Base-by-base conservation (phyloP, 2,329 filamentous ascomycete genomes). In the Pyrenochaeta sp. region DNA sequence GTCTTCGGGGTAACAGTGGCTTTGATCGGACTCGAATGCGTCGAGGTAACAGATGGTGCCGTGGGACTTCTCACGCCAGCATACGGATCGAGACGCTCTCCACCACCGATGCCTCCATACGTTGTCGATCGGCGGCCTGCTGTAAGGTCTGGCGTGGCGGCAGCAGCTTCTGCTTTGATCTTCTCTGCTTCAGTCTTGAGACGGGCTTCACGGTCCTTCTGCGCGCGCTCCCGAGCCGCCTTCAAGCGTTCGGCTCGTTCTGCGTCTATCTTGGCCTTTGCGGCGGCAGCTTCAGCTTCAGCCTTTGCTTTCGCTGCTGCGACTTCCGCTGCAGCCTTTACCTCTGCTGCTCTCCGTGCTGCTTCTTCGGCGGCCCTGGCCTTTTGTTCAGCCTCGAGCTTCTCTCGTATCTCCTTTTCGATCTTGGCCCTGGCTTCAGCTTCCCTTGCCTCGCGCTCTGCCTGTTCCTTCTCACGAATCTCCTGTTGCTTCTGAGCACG, bases 71-170 rank as follows among this genome's bases (percentile, higher is more conserved):
- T 55, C 83, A 86, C 63, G 30, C 72, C 71, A 5, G 88, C 87
- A 84, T 89, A 91, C 63, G 87, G 87, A 74, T 86, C 89, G 44
- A 83, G 87, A 75, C 83, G 87, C 74, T 91, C 88, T 45, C 88
- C 88, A 18, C 88, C 83, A 29, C 85, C 83, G 12, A 72, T 49
- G 18, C 71, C 71, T 29, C 72, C 49, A 83, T 75, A 75, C 7
- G 73, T 69, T 11, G 70, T 68, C 23, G 69, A 72, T 10, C 72
- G 69, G 35, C 71, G 68, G n/a, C 55, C 60, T 20, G 64, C 42
- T 6, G 51, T 57, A 31, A 63, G 47, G 7, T 67, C 64, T n/a
- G 61, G 61, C 11, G 45, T 50, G 2, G 66, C 57, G 21, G 64
- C 52, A 1, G 69, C 60, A 47, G 71, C 60, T 27, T 62, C 58